Evolutionary conservation across 176 grass and related monocot species (phyloP).

Genomic region (Oryza meridionalis): DNA sequence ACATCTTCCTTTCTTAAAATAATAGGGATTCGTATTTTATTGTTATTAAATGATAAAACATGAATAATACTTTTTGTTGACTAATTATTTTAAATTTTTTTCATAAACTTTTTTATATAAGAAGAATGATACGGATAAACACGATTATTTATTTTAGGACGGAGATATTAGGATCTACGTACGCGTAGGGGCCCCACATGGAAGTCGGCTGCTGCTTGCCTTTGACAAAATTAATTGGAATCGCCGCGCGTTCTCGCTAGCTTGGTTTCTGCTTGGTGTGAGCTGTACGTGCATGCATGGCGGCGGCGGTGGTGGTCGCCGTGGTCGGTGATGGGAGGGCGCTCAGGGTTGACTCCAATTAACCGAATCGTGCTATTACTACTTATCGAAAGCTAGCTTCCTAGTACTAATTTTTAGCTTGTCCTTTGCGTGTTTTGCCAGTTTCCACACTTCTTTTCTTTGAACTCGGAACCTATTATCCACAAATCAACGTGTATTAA

Average conservation of each 20-base stretch:
- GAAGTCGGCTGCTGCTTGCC: constrained; percentile 2
- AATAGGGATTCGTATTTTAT: too few relatives aligned
- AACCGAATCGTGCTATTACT: too few relatives aligned
- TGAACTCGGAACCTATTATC: neutral
- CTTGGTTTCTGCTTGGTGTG: constrained; percentile 13
- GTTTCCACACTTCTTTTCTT: neutral
- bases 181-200: neutral
- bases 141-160: too few relatives aligned
- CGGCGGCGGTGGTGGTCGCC: neutral
- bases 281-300: neutral
- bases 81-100: too few relatives aligned
- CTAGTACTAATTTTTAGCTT: neutral
- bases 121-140: too few relatives aligned
- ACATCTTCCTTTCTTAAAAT: too few relatives aligned
- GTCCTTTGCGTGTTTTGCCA: neutral
- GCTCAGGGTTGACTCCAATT: constrained; percentile 3
- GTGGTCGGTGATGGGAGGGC: constrained; percentile 31
- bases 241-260: neutral
- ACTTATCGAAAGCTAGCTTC: too few relatives aligned
- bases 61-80: too few relatives aligned
- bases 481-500: neutral
- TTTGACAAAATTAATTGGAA: neutral
- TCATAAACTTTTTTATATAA: too few relatives aligned
- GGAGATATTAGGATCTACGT: too few relatives aligned
- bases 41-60: too few relatives aligned